Percentiles rank a stretch among this genome's conserved stretches.
Evolutionary conservation across 2,329 filamentous ascomycete genomes (phyloP).

Genomic region (Emergomyces pasteurianus): DNA sequence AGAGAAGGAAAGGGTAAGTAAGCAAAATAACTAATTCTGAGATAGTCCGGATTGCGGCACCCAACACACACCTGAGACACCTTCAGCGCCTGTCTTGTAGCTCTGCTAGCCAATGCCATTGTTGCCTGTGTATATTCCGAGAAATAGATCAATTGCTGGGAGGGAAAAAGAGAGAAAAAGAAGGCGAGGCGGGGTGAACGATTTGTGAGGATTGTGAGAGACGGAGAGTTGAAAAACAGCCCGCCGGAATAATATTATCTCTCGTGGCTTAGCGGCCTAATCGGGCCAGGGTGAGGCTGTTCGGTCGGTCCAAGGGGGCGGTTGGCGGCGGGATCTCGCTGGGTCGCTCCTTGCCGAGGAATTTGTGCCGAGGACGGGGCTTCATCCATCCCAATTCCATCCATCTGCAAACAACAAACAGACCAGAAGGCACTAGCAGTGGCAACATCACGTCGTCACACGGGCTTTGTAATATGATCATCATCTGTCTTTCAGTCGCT

Average conservation of each 20-base stretch:
- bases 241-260: not conserved
- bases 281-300: not conserved
- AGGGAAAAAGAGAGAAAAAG: not conserved
- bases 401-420: not conserved
- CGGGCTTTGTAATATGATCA: not conserved
- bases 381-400: too few relatives aligned
- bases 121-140: not conserved
- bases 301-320: conserved; percentile 1
- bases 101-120: conserved; percentile 27
- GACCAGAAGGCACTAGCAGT: not conserved
- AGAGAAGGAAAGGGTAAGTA: not conserved
- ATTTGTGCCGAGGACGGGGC: not conserved
- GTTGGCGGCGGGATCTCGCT: not conserved
- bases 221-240: not conserved
- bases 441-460: not conserved
- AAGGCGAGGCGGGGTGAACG: not conserved
- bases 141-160: not conserved
- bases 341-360: not conserved
- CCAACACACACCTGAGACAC: conserved; percentile 23
- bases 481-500: not conserved
- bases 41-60: not conserved
- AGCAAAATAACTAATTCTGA: conserved; percentile 2
- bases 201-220: not conserved
- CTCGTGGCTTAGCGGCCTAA: not conserved
- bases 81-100: conserved; percentile 26